These are phyloP conservation scores for Sicyos edulis DNA, from an alignment of 306 rosid genomes.

Conservation along the genomic window DNA sequence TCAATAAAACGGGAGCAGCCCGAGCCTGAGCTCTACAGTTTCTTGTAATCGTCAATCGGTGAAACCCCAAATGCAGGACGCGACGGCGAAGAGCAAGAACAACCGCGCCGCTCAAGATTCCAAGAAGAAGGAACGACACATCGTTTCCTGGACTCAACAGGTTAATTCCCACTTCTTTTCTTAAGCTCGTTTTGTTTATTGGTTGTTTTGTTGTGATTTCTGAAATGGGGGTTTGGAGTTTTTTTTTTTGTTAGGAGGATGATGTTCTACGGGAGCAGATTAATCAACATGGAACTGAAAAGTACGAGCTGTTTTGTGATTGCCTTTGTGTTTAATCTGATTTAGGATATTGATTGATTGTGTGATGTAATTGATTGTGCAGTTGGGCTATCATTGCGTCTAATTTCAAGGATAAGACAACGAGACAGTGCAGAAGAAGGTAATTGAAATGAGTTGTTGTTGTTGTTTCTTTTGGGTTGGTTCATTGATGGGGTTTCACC, in stretches of 20 bases:
- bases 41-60: neutral
- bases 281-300: constrained; percentile 79
- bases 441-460: constrained; percentile 8
- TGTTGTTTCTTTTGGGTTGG: neutral
- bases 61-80: constrained; percentile 59
- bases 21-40: neutral
- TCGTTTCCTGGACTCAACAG: constrained; percentile 96
- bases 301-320: constrained; percentile 33
- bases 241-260: constrained; percentile 66
- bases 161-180: constrained; percentile 25
- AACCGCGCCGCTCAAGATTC: constrained; percentile 1
- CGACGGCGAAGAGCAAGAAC: constrained; percentile 16
- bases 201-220: neutral
- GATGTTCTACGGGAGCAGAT: constrained; percentile 83
- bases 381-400: constrained; percentile 99
- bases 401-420: constrained; percentile 86
- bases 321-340: constrained; percentile 13
- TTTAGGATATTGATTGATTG: neutral
- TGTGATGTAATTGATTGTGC: constrained; percentile 16
- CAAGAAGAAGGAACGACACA: constrained; percentile 99
- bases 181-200: too few species aligned
- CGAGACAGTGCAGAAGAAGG: constrained; percentile 99
- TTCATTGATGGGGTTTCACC: constrained; percentile 18
- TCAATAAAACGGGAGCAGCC: constrained; percentile 47
- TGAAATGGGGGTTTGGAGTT: constrained; percentile 39